Conservation (phyloP, 108 stramenopile genomes). For the Pelagomonas calceolata region DNA sequence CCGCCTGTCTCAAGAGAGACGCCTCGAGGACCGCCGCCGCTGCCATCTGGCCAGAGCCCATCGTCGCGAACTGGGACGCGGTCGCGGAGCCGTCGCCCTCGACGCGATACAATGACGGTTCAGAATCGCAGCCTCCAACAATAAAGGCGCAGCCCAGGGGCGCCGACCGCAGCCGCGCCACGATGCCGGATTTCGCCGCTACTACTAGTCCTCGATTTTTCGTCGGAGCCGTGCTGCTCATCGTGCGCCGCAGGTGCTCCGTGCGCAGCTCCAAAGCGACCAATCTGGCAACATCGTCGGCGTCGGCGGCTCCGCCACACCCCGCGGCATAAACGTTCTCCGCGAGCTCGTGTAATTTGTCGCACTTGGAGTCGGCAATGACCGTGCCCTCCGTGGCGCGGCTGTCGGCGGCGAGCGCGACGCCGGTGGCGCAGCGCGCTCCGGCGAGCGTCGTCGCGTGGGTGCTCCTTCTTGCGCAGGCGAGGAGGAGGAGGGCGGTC, state of each 20-base stretch:
- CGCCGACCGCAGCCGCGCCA: neutral
- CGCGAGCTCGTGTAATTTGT: neutral
- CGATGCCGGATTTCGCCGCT: neutral
- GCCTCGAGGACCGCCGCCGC: neutral
- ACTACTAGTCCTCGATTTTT: neutral
- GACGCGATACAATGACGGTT: neutral
- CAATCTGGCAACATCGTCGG: neutral
- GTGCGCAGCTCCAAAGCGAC: neutral
- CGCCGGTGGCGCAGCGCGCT: neutral
- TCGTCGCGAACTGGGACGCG: neutral
- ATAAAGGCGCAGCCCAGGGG: neutral
- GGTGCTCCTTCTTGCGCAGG: too few relatives aligned
- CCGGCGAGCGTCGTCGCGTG: conserved; percentile 1
- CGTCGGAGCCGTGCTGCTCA: neutral
- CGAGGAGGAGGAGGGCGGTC: too few relatives aligned
- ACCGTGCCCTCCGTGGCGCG: neutral
- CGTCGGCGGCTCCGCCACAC: neutral
- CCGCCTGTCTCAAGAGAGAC: neutral
- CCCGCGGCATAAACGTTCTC: neutral
- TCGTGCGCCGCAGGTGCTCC: neutral
- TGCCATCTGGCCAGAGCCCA: neutral
- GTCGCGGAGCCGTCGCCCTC: neutral
- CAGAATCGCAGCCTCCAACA: neutral
- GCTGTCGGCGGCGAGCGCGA: neutral
- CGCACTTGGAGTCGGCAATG: neutral